Conservation (phyloP, 129 eudicot species). For the Helianthus annuus region HanXRQr2.0-SUNRISE NC_035437.2:3704282-3704781, state of each 20-base stretch:
- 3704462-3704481: too few species aligned
- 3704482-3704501: conserved; percentile 9
- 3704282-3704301: too few species aligned
- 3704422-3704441: not conserved
- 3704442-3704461: not conserved
- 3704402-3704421: not conserved
- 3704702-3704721: conserved; percentile 28
- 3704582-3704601: too few species aligned
- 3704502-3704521: conserved; percentile 24
- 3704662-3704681: not conserved
- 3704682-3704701: conserved; percentile 6
- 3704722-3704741: conserved; percentile 33
- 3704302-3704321: too few species aligned
- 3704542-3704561: conserved; percentile 10
- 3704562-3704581: too few species aligned
- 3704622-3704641: not conserved
- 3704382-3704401: too few species aligned
- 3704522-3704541: conserved; percentile 10
- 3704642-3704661: conserved; percentile 18
- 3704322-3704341: too few species aligned
- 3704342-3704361: too few species aligned
- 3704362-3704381: too few species aligned
- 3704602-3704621: too few species aligned
- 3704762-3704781: conserved; percentile 1
- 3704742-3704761: conserved; percentile 25